phyloP scores from a whole-genome alignment of 305 asterid genomes.

The Fraxinus velutina region DNA sequence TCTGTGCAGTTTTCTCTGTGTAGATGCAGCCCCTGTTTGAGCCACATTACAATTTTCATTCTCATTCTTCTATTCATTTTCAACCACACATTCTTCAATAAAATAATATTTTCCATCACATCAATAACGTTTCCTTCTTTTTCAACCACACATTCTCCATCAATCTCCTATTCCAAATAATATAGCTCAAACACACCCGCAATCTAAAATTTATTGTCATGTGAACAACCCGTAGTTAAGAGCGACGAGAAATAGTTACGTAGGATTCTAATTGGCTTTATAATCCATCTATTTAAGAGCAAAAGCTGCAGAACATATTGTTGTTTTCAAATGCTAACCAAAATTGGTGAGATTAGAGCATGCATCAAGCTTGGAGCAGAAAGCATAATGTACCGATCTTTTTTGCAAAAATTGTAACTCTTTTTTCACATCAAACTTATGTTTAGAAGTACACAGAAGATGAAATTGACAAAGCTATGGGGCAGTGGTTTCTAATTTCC shows the following conservation, averaged over 20 bases:
- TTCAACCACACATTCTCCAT: no score
- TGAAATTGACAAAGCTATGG: not conserved
- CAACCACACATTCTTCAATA: no score
- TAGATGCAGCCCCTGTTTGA: not conserved
- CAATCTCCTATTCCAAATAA: no score
- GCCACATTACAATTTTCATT: no score
- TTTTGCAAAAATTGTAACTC: not conserved
- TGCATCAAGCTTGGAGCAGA: not conserved
- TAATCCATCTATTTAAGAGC: not conserved
- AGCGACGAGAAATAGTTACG: not conserved
- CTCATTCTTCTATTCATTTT: no score
- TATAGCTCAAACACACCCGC: no score
- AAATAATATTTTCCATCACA: no score
- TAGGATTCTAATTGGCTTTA: not conserved
- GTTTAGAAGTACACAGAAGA: conserved; percentile 9
- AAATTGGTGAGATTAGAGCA: not conserved
- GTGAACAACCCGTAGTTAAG: not conserved
- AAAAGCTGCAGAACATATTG: not conserved
- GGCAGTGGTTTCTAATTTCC: not conserved
- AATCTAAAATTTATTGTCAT: not conserved
- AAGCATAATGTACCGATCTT: not conserved
- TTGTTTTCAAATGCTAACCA: not conserved
- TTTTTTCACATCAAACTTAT: not conserved
- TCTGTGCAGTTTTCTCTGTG: not conserved
- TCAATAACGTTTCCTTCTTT: no score